These are phyloP conservation scores for Mariannaea sp. DNA, from an alignment of 2,329 filamentous ascomycete species.

Conservation along the genomic window DNA sequence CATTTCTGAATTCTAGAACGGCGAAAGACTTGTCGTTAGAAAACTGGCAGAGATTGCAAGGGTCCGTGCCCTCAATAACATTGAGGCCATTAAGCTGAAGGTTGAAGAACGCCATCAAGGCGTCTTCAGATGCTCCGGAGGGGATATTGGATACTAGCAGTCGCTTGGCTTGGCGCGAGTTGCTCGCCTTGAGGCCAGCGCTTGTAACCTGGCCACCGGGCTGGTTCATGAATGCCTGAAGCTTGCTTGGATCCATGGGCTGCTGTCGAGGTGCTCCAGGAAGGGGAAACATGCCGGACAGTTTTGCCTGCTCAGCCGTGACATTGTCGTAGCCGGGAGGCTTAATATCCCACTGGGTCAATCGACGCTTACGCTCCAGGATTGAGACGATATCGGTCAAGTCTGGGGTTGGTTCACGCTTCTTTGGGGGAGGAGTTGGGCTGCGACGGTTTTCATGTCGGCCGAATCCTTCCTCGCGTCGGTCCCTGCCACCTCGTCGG, in stretches of 20 bases:
- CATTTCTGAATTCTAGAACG: conserved; percentile 85
- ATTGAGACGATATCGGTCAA: conserved; percentile 84
- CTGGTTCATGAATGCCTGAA: conserved; percentile 95
- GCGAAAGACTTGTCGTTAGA: conserved; percentile 81
- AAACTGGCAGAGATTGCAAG: conserved; percentile 82
- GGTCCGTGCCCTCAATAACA: conserved; percentile 80
- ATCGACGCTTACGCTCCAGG: conserved; percentile 81
- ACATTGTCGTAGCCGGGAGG: conserved; percentile 98
- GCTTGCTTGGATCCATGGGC: conserved; percentile 89
- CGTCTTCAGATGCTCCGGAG: conserved; percentile 72
- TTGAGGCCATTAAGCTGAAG: conserved; percentile 96
- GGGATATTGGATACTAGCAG: conserved; percentile 87
- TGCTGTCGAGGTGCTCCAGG: conserved; percentile 94
- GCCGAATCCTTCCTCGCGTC: conserved; percentile 47
- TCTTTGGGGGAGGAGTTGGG: conserved; percentile 80
- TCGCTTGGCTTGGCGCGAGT: conserved; percentile 92
- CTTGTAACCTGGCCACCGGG: conserved; percentile 73
- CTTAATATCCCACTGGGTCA: conserved; percentile 99
- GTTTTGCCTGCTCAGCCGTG: conserved; percentile 96
- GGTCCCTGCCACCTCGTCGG: conserved; percentile 55
- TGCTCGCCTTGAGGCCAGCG: conserved; percentile 86
- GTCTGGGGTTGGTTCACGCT: conserved; percentile 94
- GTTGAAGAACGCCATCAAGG: conserved; percentile 86
- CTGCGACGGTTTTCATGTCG: conserved; percentile 67
- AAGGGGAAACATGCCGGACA: conserved; percentile 98